Conservation (phyloP, 2,329 filamentous ascomycete genomes). For the Diplodia mutila region DNA sequence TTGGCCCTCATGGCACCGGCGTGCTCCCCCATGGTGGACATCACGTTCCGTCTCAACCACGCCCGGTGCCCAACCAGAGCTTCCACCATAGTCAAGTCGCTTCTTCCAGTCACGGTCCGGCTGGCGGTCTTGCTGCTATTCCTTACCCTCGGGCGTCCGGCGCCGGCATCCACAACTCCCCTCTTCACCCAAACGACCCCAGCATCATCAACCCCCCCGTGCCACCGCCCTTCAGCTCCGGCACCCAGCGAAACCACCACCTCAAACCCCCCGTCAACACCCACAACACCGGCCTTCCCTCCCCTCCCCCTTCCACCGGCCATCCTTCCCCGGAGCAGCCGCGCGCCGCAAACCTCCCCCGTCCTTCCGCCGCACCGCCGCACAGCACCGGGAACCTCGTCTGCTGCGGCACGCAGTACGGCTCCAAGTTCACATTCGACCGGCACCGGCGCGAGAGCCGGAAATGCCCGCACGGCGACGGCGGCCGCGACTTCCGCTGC, state of each 20-base stretch:
- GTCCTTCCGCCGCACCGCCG: neutral
- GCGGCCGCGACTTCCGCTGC: neutral
- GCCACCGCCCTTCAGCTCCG: neutral
- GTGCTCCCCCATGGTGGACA: neutral
- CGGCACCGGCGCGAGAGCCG: neutral
- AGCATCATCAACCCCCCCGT: neutral
- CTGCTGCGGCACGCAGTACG: neutral
- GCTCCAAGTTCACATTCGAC: neutral
- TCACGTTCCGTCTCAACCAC: too few species aligned
- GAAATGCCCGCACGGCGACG: neutral
- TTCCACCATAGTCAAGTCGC: too few species aligned
- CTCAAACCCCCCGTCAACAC: too few species aligned
- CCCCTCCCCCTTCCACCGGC: neutral
- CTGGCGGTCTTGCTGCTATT: too few species aligned
- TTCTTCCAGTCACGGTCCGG: too few species aligned
- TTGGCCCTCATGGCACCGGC: neutral
- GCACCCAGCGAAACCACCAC: too few species aligned
- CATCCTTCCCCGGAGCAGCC: neutral
- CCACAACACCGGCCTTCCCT: neutral
- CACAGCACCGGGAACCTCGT: too few species aligned
- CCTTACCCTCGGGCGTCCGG: too few species aligned
- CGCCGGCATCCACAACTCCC: too few species aligned
- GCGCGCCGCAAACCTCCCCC: neutral
- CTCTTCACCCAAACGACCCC: neutral
- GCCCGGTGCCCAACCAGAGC: too few species aligned